Conservation (phyloP, 2,329 filamentous ascomycete genomes). For the Tolypocladium guangdongense region DNA sequence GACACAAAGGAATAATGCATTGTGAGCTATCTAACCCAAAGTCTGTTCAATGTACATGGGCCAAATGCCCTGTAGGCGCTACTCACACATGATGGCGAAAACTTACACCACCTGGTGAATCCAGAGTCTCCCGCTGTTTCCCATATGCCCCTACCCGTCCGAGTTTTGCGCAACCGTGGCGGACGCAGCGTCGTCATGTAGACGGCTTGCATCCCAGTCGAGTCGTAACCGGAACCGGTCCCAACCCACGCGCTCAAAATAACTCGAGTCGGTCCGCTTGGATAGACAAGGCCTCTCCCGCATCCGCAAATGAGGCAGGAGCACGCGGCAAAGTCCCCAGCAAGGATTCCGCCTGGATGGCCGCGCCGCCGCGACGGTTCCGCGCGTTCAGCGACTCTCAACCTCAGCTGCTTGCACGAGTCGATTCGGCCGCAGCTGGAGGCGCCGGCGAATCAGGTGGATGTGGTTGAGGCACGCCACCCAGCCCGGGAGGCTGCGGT, state of each 20-base stretch:
- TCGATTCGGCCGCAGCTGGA: conserved; percentile 19
- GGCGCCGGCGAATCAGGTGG: conserved; percentile 20
- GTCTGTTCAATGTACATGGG: conserved; percentile 2
- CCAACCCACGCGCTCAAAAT: background rate
- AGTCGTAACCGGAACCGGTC: background rate
- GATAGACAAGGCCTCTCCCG: background rate
- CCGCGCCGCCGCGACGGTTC: background rate
- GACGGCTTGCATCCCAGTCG: background rate
- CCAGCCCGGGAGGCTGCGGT: conserved; percentile 23
- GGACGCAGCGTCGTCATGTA: background rate
- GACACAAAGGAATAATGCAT: conserved; percentile 4
- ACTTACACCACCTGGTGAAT: background rate
- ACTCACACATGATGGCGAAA: background rate
- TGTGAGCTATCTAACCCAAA: conserved; percentile 1
- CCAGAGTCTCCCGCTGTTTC: background rate
- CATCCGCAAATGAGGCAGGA: background rate
- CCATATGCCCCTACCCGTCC: background rate
- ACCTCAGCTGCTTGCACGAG: conserved; percentile 12
- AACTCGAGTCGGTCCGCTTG: background rate
- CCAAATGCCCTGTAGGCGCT: background rate
- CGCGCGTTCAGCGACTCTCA: background rate
- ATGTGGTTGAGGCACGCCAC: conserved; percentile 21
- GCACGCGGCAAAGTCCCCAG: background rate
- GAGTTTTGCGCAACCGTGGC: background rate
- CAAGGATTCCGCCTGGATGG: background rate